Evolutionary conservation across 768 basidiomycete genomes (phyloP), one percentile per base, ranked within the genome.

Genomic region (Tulasnella sp.): DNA sequence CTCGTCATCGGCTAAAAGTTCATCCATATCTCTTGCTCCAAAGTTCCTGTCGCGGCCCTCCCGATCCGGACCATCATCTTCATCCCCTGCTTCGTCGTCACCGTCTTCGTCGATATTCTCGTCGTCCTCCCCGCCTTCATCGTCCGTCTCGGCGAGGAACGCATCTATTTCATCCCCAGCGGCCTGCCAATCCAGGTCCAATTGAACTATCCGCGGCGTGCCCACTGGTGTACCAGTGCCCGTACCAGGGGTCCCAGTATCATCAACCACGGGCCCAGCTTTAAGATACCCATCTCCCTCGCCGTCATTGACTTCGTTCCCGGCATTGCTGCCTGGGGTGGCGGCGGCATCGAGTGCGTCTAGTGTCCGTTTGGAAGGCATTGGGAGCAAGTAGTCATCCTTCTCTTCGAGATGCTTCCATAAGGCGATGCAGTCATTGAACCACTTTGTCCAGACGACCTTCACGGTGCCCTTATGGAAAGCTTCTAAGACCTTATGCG

Each of bases 381-480:
- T 23, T 70, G 39, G 35, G 40, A 39, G 6, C 35, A 77, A 11
- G 88, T 87, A 82, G 91, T 90, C 75, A 90, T 90, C 77, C 90
- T 90, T 80, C 89, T 89, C 80, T 88, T 37, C 74, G 23, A 71
- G 40, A 39, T 70, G 75, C 74, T 72, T 77, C 95, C 97, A 98
- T n/a, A 91, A 86, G n/a, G 93, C 91, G 77, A 96, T 86, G 15
- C 92, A 95, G 83, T 96, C 93, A 42, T 89, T 91, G 82, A 99
- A 92, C 97, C 97, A 99, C 11, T 89, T 86, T 10, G 93, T 84
- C 90, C 93, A 93, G 26, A 99, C 95, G 79, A 98, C 90, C 83
- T 92, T 91, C 82, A 93, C 90, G 32, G 89, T 89, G 7, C 91
- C 90, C n/a, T 89, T 89, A 82, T 89, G 89, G 57, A 92, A 89